Percentiles rank a stretch among this genome's conserved stretches.
Conservation (phyloP, 192 early-diverging fungal genomes). For the Backusella macrospora region DNA sequence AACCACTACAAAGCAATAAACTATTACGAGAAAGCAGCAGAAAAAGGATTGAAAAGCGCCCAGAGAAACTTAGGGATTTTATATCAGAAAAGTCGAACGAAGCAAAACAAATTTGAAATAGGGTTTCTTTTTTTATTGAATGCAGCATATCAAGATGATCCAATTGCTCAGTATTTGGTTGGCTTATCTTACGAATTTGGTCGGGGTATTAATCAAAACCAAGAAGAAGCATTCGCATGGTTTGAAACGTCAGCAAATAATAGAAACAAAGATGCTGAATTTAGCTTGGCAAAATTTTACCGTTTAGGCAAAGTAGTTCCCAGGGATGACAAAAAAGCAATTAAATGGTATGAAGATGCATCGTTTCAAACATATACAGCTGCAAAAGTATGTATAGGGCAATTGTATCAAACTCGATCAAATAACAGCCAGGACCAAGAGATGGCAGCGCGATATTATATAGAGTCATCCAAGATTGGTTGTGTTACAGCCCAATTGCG, state of each 20-base stretch:
- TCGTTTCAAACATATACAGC: neutral
- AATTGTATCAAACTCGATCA: constrained; percentile 1
- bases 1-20: neutral
- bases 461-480: neutral
- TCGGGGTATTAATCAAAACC: neutral
- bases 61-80: neutral
- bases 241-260: neutral
- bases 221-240: neutral
- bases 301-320: neutral
- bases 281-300: neutral
- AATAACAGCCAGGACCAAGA: neutral
- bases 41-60: neutral
- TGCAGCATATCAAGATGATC: neutral
- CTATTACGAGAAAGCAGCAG: neutral
- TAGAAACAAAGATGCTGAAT: neutral
- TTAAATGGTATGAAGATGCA: neutral
- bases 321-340: neutral
- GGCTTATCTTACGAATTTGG: neutral
- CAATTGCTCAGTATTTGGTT: neutral
- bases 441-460: neutral
- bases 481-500: neutral
- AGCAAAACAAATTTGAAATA: neutral
- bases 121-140: neutral
- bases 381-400: neutral
- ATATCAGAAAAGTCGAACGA: neutral